A percentile compares a stretch with the other conserved stretches of the same genome.
Conservation (phyloP, 495 filamentous ascomycete genomes). For the Penicillium coprophilum region DNA sequence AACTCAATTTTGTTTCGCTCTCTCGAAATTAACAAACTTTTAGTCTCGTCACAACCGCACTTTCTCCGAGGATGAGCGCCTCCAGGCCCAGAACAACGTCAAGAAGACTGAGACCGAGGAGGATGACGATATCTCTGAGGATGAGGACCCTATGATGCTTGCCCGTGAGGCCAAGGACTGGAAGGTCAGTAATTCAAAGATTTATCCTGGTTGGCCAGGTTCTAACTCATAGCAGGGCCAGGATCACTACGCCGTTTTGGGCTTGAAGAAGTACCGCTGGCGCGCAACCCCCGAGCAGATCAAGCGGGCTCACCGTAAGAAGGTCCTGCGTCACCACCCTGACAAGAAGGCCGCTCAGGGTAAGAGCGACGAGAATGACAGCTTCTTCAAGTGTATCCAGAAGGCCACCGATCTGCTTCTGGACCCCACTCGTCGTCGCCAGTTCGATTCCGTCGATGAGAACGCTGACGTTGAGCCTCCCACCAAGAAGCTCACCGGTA, state of each 20-base stretch:
- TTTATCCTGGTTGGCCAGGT: background rate
- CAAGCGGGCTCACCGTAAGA: conserved; percentile 97
- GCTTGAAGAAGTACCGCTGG: conserved; percentile 86
- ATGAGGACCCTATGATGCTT: conserved; percentile 88
- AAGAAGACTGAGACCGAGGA: conserved; percentile 96
- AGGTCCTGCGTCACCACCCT: conserved; percentile 97
- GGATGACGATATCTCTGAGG: conserved; percentile 84
- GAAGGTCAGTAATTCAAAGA: conserved; percentile 66
- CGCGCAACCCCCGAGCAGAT: conserved; percentile 95
- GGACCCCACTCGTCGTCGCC: conserved; percentile 88
- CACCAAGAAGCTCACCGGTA: conserved; percentile 79
- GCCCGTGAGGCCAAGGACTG: conserved; percentile 95
- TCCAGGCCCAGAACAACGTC: conserved; percentile 89
- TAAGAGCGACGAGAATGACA: conserved; percentile 86
- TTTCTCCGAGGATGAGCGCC: conserved; percentile 97
- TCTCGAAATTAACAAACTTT: conserved; percentile 25
- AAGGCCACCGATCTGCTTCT: conserved; percentile 92
- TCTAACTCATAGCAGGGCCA: conserved; percentile 60
- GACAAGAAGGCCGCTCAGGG: conserved; percentile 92
- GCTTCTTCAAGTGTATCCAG: conserved; percentile 99
- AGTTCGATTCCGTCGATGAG: conserved; percentile 96
- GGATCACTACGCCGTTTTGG: conserved; percentile 98
- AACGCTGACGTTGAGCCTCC: conserved; percentile 87
- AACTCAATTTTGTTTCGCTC: conserved; percentile 1
- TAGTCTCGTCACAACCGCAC: conserved; percentile 91